Base-by-base conservation (phyloP, 2,329 filamentous ascomycete species). In the Aspergillus melleus region DNA sequence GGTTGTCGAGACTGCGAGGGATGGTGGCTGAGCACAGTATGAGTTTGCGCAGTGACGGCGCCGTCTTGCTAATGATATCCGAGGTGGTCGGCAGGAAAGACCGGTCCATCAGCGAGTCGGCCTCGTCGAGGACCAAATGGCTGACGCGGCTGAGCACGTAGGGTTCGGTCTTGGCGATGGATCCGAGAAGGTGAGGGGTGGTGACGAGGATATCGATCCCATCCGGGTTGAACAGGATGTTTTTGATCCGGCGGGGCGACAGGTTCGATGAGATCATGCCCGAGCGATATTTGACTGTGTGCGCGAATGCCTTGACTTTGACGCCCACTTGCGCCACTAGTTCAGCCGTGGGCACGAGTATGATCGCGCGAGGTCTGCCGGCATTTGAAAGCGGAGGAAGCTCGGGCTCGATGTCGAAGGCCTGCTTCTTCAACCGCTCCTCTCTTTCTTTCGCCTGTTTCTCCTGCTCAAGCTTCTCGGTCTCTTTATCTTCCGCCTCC, bases 21-120 rank as follows among this genome's bases (percentile, higher is more conserved):
- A 99, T 98, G 5, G 95, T 99, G 54, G 95, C 95, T 3, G 94
- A 98, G 81, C 95, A 99, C 64, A 98, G 86, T 51, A 99, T 84
- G 24, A 99, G 83, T 73, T 96, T 91, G 71, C 91, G 86, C 51
- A 98, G 79, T 0, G 92, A 95, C 0, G 94, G 92, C 6, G 87
- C 84, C 1, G 89, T 86, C 60, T 90, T 89, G 70, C 96, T 91
- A 64, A 99, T 84, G 66, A 99, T 91, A 57, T 86, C 84, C 11
- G 86, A 90, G 0, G 95, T 98, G 24, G 89, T 88, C 1, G 91
- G 88, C 4, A 90, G 85, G 79, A 99, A 99, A 60, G 92, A 96
- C 59, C 92, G 90, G 77, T 99, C 96, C 66, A 99, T 86, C 10
- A 99, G 86, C 4, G 93, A 97, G 77, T 99, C 95, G 1, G 96